These are phyloP conservation scores for Mimosa pudica DNA, from an alignment of 306 rosid genomes.

Conservation along the genomic window DNA sequence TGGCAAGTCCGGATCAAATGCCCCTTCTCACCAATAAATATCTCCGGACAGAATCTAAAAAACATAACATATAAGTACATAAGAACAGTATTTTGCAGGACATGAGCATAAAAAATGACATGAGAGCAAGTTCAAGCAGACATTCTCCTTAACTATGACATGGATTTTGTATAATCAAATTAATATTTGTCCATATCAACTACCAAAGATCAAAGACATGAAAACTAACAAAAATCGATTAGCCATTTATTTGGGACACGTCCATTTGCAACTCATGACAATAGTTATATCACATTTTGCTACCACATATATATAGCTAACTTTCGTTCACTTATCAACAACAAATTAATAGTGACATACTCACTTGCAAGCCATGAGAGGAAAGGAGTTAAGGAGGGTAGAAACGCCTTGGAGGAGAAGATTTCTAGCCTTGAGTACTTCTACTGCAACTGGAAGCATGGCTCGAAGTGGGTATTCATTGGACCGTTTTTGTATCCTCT, in stretches of 20 bases:
- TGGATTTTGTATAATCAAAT: background rate
- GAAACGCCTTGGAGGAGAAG: conserved; percentile 69
- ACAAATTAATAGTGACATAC: background rate
- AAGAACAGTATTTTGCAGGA: background rate
- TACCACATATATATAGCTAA: too few relatives aligned
- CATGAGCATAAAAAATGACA: background rate
- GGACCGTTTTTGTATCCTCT: conserved; percentile 65
- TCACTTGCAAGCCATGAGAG: conserved; percentile 56
- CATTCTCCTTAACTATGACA: background rate
- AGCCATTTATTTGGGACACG: background rate
- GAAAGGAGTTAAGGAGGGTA: conserved; percentile 55
- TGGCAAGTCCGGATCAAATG: background rate
- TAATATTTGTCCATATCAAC: background rate
- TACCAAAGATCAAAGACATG: background rate
- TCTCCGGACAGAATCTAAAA: background rate
- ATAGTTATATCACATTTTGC: background rate
- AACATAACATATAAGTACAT: background rate
- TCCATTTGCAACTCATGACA: background rate
- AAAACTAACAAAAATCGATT: background rate
- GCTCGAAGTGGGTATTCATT: conserved; percentile 55
- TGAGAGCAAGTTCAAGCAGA: background rate
- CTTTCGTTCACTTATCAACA: too few relatives aligned
- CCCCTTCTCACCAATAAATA: background rate
- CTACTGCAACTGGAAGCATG: conserved; percentile 39
- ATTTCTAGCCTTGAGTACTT: conserved; percentile 61